Evolutionary conservation across 1,139 yeast species (phyloP), one percentile per base, ranked within the genome.

Genomic region (Hanseniaspora gamundiae): DNA sequence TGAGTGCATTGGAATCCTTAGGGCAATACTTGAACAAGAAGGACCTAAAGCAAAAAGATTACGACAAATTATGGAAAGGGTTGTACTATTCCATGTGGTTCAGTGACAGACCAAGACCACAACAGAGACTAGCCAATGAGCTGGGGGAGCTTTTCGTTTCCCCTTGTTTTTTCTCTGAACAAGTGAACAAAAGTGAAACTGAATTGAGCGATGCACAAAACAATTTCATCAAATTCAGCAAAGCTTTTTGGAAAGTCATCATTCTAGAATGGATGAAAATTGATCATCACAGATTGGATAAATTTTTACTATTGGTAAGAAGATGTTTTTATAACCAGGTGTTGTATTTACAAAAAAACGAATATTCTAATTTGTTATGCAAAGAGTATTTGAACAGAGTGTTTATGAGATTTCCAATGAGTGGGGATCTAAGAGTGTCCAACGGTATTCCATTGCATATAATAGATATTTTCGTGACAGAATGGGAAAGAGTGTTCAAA

Each of bases 31-130:
- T 88, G 39, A 60, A 71, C 6, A 59, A 68, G 13, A 59, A 60
- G 39, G 66, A 61, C 16, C 51, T 31, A 20, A 68, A 72, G 21
- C 64, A 67, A 40, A 49, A 70, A 17, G 95, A 88, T 49, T 70
- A 78, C 53, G 82, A 82, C 53, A 87, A 88, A 61, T 68, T 91
- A 47, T 91, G 97, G 96, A 86, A 84, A 63, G 98, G 97, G 9
- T 70, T 91, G 42, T 91, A 81, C 63, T 91, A 71, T 60, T 78
- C 86, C 26, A 85, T 91, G 95, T 91, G 98, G 98, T 86, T 82
- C 64, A 76, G 94, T 58, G 98, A 91, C 63, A 76, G 93, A 55
- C 94, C 95, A 27, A 71, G 80, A 52, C 93, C 95, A 26, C 98
- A 91, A 64, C 95, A 87, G 61, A 68, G 80, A 47, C 68, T 91